Evolutionary conservation across 352 stramenopile species (phyloP).

Genomic region (Globisporangium iwayamae): DNA sequence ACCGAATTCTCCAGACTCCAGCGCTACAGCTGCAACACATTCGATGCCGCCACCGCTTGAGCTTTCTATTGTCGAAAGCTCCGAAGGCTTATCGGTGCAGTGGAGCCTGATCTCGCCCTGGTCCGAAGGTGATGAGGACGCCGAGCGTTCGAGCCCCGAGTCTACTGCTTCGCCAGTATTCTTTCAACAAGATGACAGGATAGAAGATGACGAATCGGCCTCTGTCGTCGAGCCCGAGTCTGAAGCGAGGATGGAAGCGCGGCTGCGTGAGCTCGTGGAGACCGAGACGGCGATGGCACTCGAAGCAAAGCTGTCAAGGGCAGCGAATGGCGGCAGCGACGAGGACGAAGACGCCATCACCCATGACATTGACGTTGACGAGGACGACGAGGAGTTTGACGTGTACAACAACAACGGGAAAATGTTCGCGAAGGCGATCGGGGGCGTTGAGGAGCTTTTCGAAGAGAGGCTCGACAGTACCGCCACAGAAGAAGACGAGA

Average conservation of each 20-base stretch:
- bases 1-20: neutral
- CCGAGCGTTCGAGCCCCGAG: neutral
- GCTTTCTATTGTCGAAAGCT: slow-evolving; percentile 1
- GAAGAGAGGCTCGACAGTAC: slow-evolving; percentile 11
- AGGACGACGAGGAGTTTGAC: slow-evolving; percentile 22
- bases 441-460: slow-evolving; percentile 1
- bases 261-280: slow-evolving; percentile 12
- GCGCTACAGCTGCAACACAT: neutral
- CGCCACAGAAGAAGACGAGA: neutral
- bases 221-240: neutral
- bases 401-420: slow-evolving; percentile 8
- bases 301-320: neutral
- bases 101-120: slow-evolving; percentile 58
- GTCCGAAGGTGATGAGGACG: slow-evolving; percentile 21
- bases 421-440: neutral
- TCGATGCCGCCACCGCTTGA: neutral
- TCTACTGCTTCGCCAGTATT: neutral
- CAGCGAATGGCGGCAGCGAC: neutral
- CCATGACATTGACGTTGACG: slow-evolving; percentile 3
- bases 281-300: neutral
- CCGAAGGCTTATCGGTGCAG: slow-evolving; percentile 7
- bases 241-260: slow-evolving; percentile 11
- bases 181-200: slow-evolving; percentile 5
- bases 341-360: neutral
- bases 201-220: neutral